Percentiles rank a stretch among this genome's conserved stretches.
Conservation (phyloP, 495 filamentous ascomycete genomes). For the Podospora pseudoanserina region DNA sequence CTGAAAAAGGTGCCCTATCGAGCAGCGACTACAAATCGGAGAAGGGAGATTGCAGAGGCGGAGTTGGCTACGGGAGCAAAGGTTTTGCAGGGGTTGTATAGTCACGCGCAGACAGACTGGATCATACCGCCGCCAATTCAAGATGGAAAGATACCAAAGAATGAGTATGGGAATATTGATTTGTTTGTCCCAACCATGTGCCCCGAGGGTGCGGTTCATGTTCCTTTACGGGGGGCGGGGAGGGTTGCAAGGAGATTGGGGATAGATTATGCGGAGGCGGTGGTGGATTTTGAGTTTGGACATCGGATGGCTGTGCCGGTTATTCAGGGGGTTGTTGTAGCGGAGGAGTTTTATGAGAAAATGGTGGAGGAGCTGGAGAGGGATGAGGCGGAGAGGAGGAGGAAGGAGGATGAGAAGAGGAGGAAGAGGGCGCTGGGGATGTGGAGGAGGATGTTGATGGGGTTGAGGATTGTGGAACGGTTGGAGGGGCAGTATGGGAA, state of each 20-base stretch:
- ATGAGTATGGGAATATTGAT: constrained; percentile 95
- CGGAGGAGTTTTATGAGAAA: constrained; percentile 67
- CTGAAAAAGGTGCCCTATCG: constrained; percentile 86
- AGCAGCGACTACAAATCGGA: constrained; percentile 82
- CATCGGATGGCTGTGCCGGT: constrained; percentile 88
- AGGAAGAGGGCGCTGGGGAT: constrained; percentile 67
- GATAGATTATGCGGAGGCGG: constrained; percentile 90
- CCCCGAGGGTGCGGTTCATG: constrained; percentile 76
- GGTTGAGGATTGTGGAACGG: constrained; percentile 74
- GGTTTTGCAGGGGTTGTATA: constrained; percentile 80
- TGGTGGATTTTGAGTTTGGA: constrained; percentile 95
- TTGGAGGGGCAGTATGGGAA: constrained; percentile 77
- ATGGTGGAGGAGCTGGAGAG: constrained; percentile 78
- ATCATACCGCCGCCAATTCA: constrained; percentile 82
- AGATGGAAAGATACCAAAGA: constrained; percentile 87
- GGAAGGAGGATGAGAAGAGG: constrained; percentile 78
- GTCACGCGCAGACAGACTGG: constrained; percentile 83
- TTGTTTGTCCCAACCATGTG: constrained; percentile 93
- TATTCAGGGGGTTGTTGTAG: constrained; percentile 85
- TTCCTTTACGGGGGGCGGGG: constrained; percentile 71
- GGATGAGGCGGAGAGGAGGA: constrained; percentile 72
- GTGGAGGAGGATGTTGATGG: constrained; percentile 87
- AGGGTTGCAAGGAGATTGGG: constrained; percentile 77
- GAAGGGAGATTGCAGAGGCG: constrained; percentile 83
- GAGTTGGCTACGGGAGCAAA: constrained; percentile 75